Percentiles rank a stretch among this genome's conserved stretches.
phyloP scores from a whole-genome alignment of 2,329 filamentous ascomycete genomes.

The Talaromyces sp. region DNA sequence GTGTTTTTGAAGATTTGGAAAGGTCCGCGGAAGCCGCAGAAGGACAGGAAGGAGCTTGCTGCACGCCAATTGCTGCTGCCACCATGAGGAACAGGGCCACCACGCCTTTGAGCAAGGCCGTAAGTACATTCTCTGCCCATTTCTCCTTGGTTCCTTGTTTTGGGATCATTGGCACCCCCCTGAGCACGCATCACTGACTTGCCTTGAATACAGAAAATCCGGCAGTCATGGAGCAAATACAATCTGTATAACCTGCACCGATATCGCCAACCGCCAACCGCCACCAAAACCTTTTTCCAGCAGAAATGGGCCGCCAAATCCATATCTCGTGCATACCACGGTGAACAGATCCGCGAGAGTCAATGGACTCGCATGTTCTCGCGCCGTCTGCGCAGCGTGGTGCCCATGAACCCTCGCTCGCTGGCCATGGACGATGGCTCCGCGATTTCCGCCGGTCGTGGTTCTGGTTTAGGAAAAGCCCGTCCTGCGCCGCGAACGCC shows the following conservation, averaged over 20 bases:
- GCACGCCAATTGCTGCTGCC: slow-evolving; percentile 14
- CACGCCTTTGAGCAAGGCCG: slow-evolving; percentile 36
- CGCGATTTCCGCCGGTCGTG: slow-evolving; percentile 75
- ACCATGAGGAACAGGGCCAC: slow-evolving; percentile 44
- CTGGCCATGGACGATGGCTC: slow-evolving; percentile 79
- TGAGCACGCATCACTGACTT: neutral
- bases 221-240: slow-evolving; percentile 96
- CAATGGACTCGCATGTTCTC: slow-evolving; percentile 94
- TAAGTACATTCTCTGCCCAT: slow-evolving; percentile 18
- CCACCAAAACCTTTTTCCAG: slow-evolving; percentile 76
- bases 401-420: slow-evolving; percentile 76
- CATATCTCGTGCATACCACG: slow-evolving; percentile 79
- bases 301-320: slow-evolving; percentile 96
- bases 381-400: slow-evolving; percentile 71
- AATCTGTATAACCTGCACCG: slow-evolving; percentile 84
- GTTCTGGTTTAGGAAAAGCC: slow-evolving; percentile 58
- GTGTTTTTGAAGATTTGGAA: slow-evolving; percentile 27
- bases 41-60: slow-evolving; percentile 2
- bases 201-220: slow-evolving; percentile 64
- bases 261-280: slow-evolving; percentile 42
- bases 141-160: too few species aligned
- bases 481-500: slow-evolving; percentile 53
- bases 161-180: neutral
- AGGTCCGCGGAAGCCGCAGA: slow-evolving; percentile 7
- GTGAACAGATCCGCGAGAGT: slow-evolving; percentile 86